Base-by-base conservation (phyloP, 805 yeast genomes). In the Metschnikowia chrysomelidarum region DNA sequence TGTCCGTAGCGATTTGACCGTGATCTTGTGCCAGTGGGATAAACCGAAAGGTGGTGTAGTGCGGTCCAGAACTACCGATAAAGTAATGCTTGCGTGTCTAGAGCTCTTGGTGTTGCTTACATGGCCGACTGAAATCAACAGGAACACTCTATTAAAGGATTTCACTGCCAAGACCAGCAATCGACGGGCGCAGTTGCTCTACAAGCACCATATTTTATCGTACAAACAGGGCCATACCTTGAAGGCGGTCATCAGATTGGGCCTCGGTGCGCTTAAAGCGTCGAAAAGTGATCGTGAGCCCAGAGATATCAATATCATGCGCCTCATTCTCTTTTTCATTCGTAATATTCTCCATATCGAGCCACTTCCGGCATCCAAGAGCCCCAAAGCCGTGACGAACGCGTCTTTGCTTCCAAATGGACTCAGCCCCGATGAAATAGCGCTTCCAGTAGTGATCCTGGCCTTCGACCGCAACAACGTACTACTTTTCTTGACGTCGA, bases 31-130 rank as follows among this genome's bases (percentile, higher is more conserved):
- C 16, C 80, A 78, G 51, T 85, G 91, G 87, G 87, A 83, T 32
- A 58, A 52, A 11, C 64, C 67, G 19, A 50, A 57, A 21, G 57
- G 60, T 2, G 44, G 36, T 7, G 36, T 29, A 13, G 41, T 45
- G 26, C 43, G 54, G 33, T 45, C 56, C 11, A 39, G 44, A 12
- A 30, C 47, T n/a, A 62, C 54, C 4, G 87, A 79, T 37, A 76
- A 79, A 44, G 70, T 88, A 30, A 82, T 88, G 27, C 57, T 84
- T 13, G 74, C 87, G 4, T 76, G 85, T 40, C 60, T 93, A 36
- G 96, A 93, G 57, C 57, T 93, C 5, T 60, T 93, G 39, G 95
- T 87, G 1, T 76, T 86, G 2, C 67, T 93, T 51, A 84, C 96
- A 0, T 84, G 95, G 86, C 98, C 98, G 0, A 55, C 84, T 5